These are phyloP conservation scores for Russula sp. DNA, from an alignment of 768 basidiomycete genomes.

Conservation along the genomic window DNA sequence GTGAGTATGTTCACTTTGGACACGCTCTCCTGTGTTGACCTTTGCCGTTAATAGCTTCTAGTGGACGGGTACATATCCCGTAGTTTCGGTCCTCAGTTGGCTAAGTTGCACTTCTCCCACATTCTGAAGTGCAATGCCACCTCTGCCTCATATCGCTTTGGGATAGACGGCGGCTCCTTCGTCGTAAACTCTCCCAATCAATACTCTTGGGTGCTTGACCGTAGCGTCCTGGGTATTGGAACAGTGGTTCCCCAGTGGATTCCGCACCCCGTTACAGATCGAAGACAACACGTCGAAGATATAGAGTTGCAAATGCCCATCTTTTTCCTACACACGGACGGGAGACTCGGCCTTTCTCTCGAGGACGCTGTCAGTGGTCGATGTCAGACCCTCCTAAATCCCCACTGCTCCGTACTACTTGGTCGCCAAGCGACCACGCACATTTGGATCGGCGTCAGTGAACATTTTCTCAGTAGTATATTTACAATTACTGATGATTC, in stretches of 20 bases:
- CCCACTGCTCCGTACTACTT: background rate
- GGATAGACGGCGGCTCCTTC: background rate
- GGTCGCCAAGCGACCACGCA: conserved; percentile 2
- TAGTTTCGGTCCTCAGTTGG: background rate
- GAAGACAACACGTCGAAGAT: conserved; percentile 9
- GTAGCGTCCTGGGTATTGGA: no score
- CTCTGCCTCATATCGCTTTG: background rate
- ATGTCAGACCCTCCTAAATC: conserved; percentile 4
- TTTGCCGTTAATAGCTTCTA: background rate
- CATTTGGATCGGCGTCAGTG: conserved; percentile 20
- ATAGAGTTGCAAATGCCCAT: conserved; percentile 21
- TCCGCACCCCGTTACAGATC: background rate
- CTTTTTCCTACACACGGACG: conserved; percentile 7
- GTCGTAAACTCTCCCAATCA: background rate
- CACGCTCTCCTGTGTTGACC: background rate
- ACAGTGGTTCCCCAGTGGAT: no score
- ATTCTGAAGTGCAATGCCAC: background rate
- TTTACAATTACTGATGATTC: background rate
- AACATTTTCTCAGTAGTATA: background rate
- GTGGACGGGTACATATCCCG: conserved; percentile 17
- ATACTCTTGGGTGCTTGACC: no score
- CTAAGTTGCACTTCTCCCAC: background rate
- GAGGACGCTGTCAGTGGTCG: conserved; percentile 3
- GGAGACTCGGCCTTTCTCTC: conserved; percentile 16
- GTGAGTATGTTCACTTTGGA: background rate